Percentiles rank a stretch among this genome's conserved stretches.
Conservation (phyloP, 345 rosid genomes). For the Salix exigua region DNA sequence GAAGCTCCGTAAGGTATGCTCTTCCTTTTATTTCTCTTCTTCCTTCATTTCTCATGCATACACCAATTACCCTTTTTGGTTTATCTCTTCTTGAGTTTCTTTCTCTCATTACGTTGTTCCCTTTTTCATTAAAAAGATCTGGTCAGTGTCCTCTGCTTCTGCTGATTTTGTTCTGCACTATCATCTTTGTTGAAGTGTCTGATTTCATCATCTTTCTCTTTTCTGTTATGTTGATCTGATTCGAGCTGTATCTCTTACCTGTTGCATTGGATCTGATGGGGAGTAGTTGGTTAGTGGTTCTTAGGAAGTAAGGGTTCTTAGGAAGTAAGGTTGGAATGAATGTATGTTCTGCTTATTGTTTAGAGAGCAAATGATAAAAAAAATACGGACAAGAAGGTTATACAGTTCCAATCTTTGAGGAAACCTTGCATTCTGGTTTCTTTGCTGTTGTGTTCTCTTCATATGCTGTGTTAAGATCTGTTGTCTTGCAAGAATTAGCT, state of each 20-base stretch:
- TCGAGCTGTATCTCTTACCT: not conserved
- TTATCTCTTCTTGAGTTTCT: not conserved
- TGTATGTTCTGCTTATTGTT: not conserved
- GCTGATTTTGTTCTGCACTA: not conserved
- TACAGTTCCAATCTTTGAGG: not conserved
- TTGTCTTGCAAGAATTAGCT: not conserved
- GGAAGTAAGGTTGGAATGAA: not conserved
- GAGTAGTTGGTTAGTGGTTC: not conserved
- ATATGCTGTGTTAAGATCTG: slow-evolving; percentile 3
- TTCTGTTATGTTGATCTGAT: not conserved
- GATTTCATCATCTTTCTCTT: not conserved
- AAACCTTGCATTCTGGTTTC: not conserved
- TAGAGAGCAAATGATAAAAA: not conserved
- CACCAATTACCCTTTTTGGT: not conserved
- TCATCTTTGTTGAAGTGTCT: not conserved
- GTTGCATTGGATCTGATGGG: not conserved
- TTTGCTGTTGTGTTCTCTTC: not conserved
- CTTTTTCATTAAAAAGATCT: slow-evolving; percentile 3
- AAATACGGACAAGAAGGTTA: not conserved
- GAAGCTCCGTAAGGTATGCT: slow-evolving; percentile 18
- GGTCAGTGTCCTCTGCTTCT: not conserved
- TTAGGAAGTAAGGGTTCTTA: not conserved
- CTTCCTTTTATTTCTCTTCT: not conserved
- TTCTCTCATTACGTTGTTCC: not conserved
- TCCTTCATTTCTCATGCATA: not conserved